Conservation (phyloP, 208 protist genomes). For the Novymonas esmeraldas region DNA sequence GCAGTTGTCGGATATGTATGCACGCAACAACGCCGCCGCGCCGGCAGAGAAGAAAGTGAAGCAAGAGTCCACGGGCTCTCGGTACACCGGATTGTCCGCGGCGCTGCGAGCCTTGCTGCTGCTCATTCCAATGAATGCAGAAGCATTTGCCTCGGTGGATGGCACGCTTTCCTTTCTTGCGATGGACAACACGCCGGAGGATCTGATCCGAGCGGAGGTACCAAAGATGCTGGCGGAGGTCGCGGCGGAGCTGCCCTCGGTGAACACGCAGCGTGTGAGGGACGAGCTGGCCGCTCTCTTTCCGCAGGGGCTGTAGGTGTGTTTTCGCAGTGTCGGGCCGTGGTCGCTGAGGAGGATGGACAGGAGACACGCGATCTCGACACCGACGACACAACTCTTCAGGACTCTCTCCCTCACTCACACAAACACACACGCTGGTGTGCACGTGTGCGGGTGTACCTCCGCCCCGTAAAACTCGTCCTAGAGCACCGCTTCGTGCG, state of each 20-base stretch:
- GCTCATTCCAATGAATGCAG: slow-evolving; percentile 40
- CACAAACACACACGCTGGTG: no score
- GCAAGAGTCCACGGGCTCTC: slow-evolving; percentile 3
- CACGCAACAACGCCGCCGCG: slow-evolving; percentile 26
- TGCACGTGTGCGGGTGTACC: no score
- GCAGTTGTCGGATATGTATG: slow-evolving; percentile 29
- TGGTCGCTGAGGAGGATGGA: no score
- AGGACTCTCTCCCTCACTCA: not conserved
- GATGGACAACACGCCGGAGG: slow-evolving; percentile 45
- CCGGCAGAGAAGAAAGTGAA: slow-evolving; percentile 22
- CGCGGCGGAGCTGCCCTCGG: slow-evolving; percentile 43
- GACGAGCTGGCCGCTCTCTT: slow-evolving; percentile 31
- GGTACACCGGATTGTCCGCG: slow-evolving; percentile 34
- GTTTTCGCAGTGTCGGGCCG: no score
- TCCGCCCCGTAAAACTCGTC: no score
- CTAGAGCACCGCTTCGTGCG: no score
- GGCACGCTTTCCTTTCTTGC: slow-evolving; percentile 70
- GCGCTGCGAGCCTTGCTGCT: slow-evolving; percentile 46
- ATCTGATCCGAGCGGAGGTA: slow-evolving; percentile 57
- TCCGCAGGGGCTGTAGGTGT: not conserved
- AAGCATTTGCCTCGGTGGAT: slow-evolving; percentile 55
- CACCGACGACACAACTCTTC: not conserved
- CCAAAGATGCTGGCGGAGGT: slow-evolving; percentile 66
- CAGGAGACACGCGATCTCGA: no score
- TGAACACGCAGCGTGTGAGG: slow-evolving; percentile 37